Percentiles rank a stretch among this genome's conserved stretches.
These are phyloP conservation scores for Trichoderma sp. DNA, from an alignment of 2,329 filamentous ascomycete species.

Conservation along the genomic window DNA sequence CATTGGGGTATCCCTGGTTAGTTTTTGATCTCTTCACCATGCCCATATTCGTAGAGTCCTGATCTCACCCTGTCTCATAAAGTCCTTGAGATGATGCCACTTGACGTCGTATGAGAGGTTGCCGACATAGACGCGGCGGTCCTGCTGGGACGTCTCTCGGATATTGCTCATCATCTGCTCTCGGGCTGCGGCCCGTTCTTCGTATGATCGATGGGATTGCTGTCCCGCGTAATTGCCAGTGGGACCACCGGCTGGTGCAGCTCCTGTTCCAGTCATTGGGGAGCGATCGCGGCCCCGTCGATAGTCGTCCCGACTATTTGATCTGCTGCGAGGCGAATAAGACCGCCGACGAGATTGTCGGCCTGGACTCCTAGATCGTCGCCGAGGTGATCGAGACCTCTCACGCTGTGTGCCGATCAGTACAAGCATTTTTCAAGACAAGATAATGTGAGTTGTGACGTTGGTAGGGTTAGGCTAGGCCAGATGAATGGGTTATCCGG, in stretches of 20 bases:
- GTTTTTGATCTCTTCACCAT: constrained; percentile 31
- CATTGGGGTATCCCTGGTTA: constrained; percentile 39
- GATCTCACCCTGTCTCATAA: constrained; percentile 97
- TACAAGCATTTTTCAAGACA: not conserved
- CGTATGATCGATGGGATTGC: constrained; percentile 68
- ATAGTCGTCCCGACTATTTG: constrained; percentile 71
- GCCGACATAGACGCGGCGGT: constrained; percentile 98
- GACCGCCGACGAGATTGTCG: constrained; percentile 68
- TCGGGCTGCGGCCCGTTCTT: constrained; percentile 79
- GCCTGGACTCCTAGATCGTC: constrained; percentile 81
- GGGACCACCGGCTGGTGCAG: constrained; percentile 67
- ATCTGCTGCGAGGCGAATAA: constrained; percentile 76
- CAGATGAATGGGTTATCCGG: not conserved
- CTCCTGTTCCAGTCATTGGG: constrained; percentile 77
- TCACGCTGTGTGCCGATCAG: constrained; percentile 61
- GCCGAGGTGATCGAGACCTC: constrained; percentile 75
- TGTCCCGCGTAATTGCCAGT: constrained; percentile 62
- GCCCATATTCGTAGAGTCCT: constrained; percentile 26
- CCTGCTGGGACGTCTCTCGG: constrained; percentile 93
- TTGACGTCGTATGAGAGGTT: constrained; percentile 99
- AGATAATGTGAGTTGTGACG: not conserved
- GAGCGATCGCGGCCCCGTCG: constrained; percentile 74
- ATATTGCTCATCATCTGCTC: constrained; percentile 96
- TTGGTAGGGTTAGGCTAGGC: not conserved
- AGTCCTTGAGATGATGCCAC: constrained; percentile 99